Evolutionary conservation across 768 basidiomycete species (phyloP).

Genomic region (Lentinula sp.): DNA sequence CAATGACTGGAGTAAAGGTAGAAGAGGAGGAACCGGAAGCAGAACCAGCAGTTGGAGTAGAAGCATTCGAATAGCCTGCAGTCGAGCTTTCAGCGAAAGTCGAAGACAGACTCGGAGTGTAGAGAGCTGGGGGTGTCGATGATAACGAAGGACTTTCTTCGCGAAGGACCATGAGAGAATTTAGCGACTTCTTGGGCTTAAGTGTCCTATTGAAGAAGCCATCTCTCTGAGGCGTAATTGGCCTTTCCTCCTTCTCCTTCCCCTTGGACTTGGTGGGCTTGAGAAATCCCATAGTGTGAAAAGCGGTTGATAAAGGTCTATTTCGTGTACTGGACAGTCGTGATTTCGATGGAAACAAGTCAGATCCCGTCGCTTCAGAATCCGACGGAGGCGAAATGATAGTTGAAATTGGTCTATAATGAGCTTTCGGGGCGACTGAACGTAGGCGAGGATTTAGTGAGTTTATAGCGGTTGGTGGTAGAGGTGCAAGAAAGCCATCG

Average conservation of each 20-base stretch:
- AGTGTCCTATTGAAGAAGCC: slow-evolving; percentile 9
- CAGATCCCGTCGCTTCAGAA: neutral
- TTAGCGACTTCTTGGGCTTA: slow-evolving; percentile 33
- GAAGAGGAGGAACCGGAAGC: neutral
- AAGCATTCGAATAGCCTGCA: neutral
- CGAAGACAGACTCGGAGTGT: neutral
- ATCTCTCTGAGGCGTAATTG: neutral
- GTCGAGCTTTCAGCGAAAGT: slow-evolving; percentile 1
- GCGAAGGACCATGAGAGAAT: slow-evolving; percentile 22
- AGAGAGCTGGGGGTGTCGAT: slow-evolving; percentile 3
- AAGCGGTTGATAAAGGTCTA: slow-evolving; percentile 18
- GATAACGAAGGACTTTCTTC: slow-evolving; percentile 6
- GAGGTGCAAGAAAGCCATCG: neutral
- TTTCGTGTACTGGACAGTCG: slow-evolving; percentile 21
- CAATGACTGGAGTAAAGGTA: neutral
- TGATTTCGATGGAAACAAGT: slow-evolving; percentile 8
- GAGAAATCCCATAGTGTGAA: slow-evolving; percentile 28
- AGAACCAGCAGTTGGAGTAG: neutral
- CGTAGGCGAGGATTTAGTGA: slow-evolving; percentile 6
- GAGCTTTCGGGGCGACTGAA: slow-evolving; percentile 17
- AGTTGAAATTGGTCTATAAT: slow-evolving; percentile 36
- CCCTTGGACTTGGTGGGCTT: slow-evolving; percentile 25
- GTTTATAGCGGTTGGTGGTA: slow-evolving; percentile 9
- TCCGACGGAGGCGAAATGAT: slow-evolving; percentile 17
- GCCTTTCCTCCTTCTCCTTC: slow-evolving; percentile 19